Conservation (phyloP, 768 basidiomycete species). For the Suillus paluster region DNA sequence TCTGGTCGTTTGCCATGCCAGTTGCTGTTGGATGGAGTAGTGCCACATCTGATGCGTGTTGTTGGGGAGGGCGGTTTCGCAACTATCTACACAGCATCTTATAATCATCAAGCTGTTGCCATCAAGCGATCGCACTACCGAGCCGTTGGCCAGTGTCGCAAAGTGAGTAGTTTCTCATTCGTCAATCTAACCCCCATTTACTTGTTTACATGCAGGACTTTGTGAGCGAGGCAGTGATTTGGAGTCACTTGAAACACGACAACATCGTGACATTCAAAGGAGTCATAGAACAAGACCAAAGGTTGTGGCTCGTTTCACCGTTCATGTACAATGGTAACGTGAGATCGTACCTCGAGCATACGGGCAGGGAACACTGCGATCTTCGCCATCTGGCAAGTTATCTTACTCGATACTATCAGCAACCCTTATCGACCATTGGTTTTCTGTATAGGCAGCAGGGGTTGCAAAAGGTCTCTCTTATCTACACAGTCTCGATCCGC, state of each 20-base stretch:
- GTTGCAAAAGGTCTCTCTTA: conserved; percentile 27
- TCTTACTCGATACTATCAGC: not conserved
- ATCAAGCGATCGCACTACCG: conserved; percentile 28
- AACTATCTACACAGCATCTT: conserved; percentile 22
- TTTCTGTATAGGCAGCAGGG: conserved; percentile 12
- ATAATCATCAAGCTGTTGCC: conserved; percentile 20
- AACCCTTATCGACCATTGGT: not conserved
- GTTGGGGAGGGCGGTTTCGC: conserved; percentile 25
- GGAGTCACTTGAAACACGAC: conserved; percentile 27
- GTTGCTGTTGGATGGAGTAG: not conserved
- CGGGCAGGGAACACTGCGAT: not conserved
- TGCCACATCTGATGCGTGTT: not conserved
- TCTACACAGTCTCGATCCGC: conserved; percentile 27
- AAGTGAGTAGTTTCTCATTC: not conserved
- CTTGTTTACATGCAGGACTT: conserved; percentile 19
- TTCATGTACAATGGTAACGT: conserved; percentile 29
- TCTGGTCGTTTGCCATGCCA: conserved; percentile 24
- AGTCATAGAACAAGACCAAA: conserved; percentile 11
- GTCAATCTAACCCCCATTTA: not conserved
- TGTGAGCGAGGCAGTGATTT: conserved; percentile 32
- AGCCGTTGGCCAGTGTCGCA: not conserved
- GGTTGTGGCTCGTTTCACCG: conserved; percentile 27
- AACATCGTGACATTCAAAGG: conserved; percentile 34
- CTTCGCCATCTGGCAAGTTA: conserved; percentile 12
- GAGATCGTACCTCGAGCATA: conserved; percentile 7